Evolutionary conservation across 2,329 filamentous ascomycete species (phyloP), one percentile per base, ranked within the genome.

Genomic region (Aspergillus fumigatiaffinis): DNA sequence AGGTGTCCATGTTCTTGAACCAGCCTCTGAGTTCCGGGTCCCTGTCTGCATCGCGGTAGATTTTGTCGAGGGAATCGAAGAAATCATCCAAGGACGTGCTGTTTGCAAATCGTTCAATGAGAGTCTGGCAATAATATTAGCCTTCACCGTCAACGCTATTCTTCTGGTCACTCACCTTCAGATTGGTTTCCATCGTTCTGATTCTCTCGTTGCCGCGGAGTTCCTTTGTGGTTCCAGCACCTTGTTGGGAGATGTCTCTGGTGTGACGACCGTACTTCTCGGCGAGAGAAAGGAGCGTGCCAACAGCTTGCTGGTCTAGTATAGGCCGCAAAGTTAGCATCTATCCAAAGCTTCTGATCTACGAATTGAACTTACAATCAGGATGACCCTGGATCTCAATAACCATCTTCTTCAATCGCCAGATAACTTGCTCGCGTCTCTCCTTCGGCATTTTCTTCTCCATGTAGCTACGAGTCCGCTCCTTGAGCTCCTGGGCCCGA

Each of bases 91-190:
- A 86, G 0, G 92, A 97, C 8, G 94, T 97, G 69, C 88, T 88
- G 75, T 99, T 97, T 71, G 94, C 94, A 67, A 97, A 97, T 50
- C 94, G 89, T 80, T 97, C 94, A 64, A 99, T 87, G 21, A 99
- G 81, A 8, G 86, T 91, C 85, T 90, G 81, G 21, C 78, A 75
- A 50, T 73, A 67, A 9, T 63, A 77, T 84, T 74, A 84, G 81
- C 78, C 78, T 76, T 74, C 67, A 76, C 66, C 67, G 71, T 66
- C 63, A 71, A 76, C 63, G 62, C 70, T 58, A 51, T 58, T 42
- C 62, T 54, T 4, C 57, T 76, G 74, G 73, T 60, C 68, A 68
- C 77, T 66, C 76, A 88, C 85, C 80, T 87, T 91, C 57, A 96
- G 82, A 71, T 96, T 88, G 75, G 84, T 80, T 78, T 97, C 91